Evolutionary conservation across 176 grass and related monocot species (phyloP).

Genomic region (Leersia perrieri): DNA sequence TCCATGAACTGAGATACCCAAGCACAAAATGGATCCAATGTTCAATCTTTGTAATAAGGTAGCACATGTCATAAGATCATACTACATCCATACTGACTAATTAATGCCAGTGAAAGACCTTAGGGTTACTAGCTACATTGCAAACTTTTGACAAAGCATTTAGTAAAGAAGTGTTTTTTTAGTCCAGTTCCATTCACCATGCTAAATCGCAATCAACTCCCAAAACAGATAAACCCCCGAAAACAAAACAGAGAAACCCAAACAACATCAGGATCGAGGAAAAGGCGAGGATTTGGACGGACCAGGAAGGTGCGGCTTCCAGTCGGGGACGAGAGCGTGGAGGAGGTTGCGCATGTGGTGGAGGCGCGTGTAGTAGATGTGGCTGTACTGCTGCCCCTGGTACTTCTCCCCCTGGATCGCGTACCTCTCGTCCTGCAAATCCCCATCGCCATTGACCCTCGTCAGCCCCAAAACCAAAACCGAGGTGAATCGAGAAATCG

Average conservation of each 20-base stretch:
- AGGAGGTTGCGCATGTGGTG: constrained; percentile 78
- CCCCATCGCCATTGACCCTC: not conserved
- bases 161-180: not conserved
- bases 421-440: constrained; percentile 77
- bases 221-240: not conserved
- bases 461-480: constrained; percentile 8
- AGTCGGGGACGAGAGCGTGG: constrained; percentile 63
- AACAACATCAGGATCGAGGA: not conserved
- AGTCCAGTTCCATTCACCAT: not conserved
- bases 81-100: not conserved
- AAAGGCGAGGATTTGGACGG: not conserved
- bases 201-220: not conserved
- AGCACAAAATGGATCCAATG: not conserved
- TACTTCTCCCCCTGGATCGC: constrained; percentile 86
- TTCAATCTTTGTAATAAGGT: not conserved
- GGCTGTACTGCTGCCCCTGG: constrained; percentile 93
- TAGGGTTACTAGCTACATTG: not conserved
- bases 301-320: constrained; percentile 80
- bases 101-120: not conserved
- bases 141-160: not conserved
- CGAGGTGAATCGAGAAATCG: not conserved
- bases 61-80: not conserved
- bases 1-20: not conserved
- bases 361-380: constrained; percentile 94
- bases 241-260: not conserved